These are phyloP conservation scores for Naganishia cerealis DNA, from an alignment of 1,284 basidiomycete species.

Conservation along the genomic window DNA sequence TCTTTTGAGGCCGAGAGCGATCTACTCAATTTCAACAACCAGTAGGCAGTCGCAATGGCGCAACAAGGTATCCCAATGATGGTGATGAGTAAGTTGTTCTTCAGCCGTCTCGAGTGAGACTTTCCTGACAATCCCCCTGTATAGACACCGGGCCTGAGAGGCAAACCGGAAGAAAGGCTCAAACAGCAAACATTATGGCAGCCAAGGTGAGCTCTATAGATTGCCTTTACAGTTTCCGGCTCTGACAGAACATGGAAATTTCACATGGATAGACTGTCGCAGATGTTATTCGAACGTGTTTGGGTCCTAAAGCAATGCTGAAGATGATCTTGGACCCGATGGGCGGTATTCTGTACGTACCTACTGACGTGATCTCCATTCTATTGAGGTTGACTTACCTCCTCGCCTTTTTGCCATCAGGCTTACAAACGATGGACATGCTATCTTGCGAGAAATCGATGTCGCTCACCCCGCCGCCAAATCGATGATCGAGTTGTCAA, in stretches of 20 bases:
- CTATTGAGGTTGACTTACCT: not conserved
- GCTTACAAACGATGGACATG: constrained; percentile 95
- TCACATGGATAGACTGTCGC: constrained; percentile 73
- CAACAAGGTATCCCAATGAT: constrained; percentile 53
- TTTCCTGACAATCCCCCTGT: not conserved
- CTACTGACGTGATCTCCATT: not conserved
- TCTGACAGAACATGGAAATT: constrained; percentile 13
- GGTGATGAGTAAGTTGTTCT: constrained; percentile 56
- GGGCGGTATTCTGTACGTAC: constrained; percentile 85
- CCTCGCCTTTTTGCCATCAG: constrained; percentile 54
- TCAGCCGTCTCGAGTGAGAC: not conserved
- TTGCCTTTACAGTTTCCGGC: not conserved
- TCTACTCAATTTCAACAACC: not conserved
- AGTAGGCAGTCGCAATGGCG: constrained; percentile 27
- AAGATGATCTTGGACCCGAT: constrained; percentile 99
- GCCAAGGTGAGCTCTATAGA: constrained; percentile 70
- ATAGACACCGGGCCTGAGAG: constrained; percentile 88
- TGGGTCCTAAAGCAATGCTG: constrained; percentile 96
- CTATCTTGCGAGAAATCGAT: constrained; percentile 94
- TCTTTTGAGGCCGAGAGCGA: not conserved
- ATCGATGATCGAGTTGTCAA: constrained; percentile 95
- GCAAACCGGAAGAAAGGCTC: constrained; percentile 90
- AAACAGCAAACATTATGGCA: constrained; percentile 94
- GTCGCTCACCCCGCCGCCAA: constrained; percentile 98
- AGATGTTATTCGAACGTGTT: constrained; percentile 96